Conservation (phyloP, 305 asterid genomes). For the Fraxinus sp. region DNA sequence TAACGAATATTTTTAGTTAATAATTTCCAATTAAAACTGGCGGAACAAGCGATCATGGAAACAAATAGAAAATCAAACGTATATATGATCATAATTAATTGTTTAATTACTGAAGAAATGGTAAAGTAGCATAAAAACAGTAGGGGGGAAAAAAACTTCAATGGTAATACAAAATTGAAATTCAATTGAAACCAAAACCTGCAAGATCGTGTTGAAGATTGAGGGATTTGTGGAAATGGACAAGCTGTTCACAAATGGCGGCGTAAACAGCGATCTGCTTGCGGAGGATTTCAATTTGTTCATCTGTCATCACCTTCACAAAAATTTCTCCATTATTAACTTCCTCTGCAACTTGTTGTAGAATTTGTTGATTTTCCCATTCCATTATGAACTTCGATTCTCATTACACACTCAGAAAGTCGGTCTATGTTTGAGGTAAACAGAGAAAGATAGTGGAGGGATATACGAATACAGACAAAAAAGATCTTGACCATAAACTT, state of each 20-base stretch:
- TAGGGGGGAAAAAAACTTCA: background rate
- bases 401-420: background rate
- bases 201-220: background rate
- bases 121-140: constrained; percentile 49
- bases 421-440: background rate
- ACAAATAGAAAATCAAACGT: background rate
- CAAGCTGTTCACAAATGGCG: constrained; percentile 50
- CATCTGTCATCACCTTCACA: constrained; percentile 95
- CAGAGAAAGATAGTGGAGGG: constrained; percentile 7
- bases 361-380: constrained; percentile 52
- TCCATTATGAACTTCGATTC: constrained; percentile 45
- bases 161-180: background rate
- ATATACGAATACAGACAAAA: too few relatives aligned
- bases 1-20: background rate
- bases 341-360: constrained; percentile 48
- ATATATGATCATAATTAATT: background rate
- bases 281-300: constrained; percentile 84
- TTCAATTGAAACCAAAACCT: constrained; percentile 13
- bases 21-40: background rate
- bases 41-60: background rate
- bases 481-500: too few relatives aligned
- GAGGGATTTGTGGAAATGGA: background rate
- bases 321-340: constrained; percentile 56
- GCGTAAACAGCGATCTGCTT: constrained; percentile 92
- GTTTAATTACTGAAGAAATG: constrained; percentile 27